Evolutionary conservation across 1,139 yeast species (phyloP), one percentile per base, ranked within the genome.

Genomic region (Neolecta irregularis): DNA sequence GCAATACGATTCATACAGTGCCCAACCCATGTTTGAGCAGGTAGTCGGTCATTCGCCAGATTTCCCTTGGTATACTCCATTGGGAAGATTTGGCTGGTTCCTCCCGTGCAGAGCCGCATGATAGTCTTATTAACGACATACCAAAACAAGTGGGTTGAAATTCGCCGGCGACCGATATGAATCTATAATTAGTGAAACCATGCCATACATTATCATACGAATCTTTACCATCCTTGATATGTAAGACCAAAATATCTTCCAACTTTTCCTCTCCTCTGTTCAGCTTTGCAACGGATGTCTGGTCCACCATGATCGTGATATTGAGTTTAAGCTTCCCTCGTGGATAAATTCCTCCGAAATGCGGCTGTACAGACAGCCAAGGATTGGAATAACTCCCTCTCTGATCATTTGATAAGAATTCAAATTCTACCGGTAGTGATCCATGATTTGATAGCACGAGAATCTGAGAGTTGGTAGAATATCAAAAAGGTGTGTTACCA

Each of bases 101-200:
- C 9, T 11, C 8, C 11, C 15, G 22, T n/a, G 20, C 15, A 8
- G 12, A 7, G 19, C 31, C 23, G 20, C 24, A 15, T 18, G 40
- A 37, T 11, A 37, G 24, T 4, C 9, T 26, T 21, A 25, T 24
- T 8, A 37, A 34, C 7, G 31, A 25, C 25, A 33, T 35, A 25
- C 40, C 40, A 24, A 35, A 24, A 12, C 40, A 24, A 6, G 39
- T 37, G 5, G 32, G 32, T 13, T 32, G 35, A 33, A 35, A 35
- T 9, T 16, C 4, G 2, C 40, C 40, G 6, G 20, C 11, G 20
- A 37, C 13, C 5, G 39, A 37, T 20, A 37, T 15, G 22, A 28
- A 28, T n/a, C n/a, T n/a, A n/a, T n/a, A n/a, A n/a, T n/a, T n/a
- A n/a, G n/a, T n/a, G n/a, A n/a, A n/a, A n/a, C n/a, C n/a, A n/a